A percentile compares a stretch with the other conserved stretches of the same genome.
Conservation (phyloP, 2,329 filamentous ascomycete species). For the Daldinia sp. region DNA sequence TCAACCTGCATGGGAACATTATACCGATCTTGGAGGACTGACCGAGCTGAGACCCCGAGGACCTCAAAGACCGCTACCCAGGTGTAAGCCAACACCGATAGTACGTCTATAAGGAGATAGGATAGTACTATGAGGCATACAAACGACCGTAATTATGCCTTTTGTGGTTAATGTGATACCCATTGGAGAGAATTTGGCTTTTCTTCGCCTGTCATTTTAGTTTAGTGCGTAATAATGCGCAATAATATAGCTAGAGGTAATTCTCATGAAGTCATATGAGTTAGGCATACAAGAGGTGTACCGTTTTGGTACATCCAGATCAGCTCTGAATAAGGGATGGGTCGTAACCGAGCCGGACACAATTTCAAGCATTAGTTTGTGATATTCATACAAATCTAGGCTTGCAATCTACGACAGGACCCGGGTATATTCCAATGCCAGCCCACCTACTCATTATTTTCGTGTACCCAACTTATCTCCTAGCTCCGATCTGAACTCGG, state of each 20-base stretch:
- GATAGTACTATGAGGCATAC: neutral
- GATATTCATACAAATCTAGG: neutral
- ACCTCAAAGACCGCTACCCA: neutral
- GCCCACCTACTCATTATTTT: neutral
- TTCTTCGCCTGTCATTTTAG: neutral
- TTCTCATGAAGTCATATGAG: neutral
- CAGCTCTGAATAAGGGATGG: neutral
- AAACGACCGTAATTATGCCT: neutral
- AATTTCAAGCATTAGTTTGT: neutral
- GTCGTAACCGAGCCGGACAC: neutral
- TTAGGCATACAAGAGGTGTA: neutral
- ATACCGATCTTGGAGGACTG: conserved; percentile 36
- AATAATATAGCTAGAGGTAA: no score
- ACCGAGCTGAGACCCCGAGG: conserved; percentile 21
- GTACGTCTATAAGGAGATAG: neutral
- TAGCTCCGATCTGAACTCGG: neutral
- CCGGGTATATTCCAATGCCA: neutral
- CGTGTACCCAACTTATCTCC: neutral
- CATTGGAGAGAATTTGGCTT: neutral
- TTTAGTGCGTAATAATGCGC: neutral
- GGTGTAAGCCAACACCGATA: neutral
- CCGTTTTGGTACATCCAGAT: neutral
- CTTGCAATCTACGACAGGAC: conserved; percentile 1
- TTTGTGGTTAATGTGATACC: conserved; percentile 27
- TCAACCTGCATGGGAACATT: conserved; percentile 39